Evolutionary conservation across 225 moss, liverwort and hornwort species (phyloP), one percentile per base, ranked within the genome.

Genomic region (Takakia lepidozioides): DNA sequence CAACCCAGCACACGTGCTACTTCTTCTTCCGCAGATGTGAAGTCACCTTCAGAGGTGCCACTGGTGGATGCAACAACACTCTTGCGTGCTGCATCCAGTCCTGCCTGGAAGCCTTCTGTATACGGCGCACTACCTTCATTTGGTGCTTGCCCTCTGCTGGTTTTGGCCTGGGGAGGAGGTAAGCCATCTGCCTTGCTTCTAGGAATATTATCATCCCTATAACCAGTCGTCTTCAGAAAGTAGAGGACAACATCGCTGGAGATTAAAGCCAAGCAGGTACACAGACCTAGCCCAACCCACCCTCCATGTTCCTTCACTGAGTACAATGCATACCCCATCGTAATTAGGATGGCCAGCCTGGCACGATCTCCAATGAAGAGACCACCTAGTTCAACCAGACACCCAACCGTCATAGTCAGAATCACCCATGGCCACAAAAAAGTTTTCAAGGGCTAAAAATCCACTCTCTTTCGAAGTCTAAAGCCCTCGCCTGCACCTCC

Each of bases 1-100:
- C 78, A 86, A 59, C 74, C 65, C 51, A 89, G 57, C 25, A 93
- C 88, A 53, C 93, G 81, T 10, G 72, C 68, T 58, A 93, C 89
- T 71, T 93, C 93, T 51, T 93, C 88, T 59, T 86, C 93, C 21
- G 84, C 93, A 38, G 85, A 88, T 44, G 73, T 69, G 13, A 82
- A 72, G 22, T 93, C 93, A 54, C 69, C 75, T 78, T 88, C 93
- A 54, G 78, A 64, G 58, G 71, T 56, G 26, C 81, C 89, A 56
- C 88, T 86, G 34, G 86, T 93, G 55, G 93, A 93, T 56, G 86
- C 93, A 58, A 78, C 86, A 40, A 54, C 55, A 51, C 73, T 79
- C 28, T 78, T 76, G 64, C 76, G 88, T 63, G 78, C 68, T 38
- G 59, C 50, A 41, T 88, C 80, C 41, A 57, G 71, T 51, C 46